Evolutionary conservation across 1,284 basidiomycete genomes (phyloP), one percentile per base, ranked within the genome.

Genomic region (Inonotus hispidus): DNA sequence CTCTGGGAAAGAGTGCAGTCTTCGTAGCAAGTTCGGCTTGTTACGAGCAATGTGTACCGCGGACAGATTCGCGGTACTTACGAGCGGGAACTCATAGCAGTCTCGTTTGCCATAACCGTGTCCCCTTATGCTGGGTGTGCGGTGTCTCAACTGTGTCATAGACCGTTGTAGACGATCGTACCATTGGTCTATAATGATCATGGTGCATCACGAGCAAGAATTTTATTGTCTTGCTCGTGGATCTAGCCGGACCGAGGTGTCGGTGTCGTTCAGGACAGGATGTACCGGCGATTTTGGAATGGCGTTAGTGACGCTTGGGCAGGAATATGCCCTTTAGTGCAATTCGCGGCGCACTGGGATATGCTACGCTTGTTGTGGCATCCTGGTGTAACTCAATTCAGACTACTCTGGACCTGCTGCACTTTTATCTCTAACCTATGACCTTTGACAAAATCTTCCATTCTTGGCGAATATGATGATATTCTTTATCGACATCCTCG

Each of bases 321-420:
- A 21, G 32, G 37, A n/a, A n/a, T n/a, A n/a, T 21, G 23, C 38
- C 53, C 35, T 55, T 55, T 16, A 55, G 53, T 37, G 39, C 53
- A 55, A 55, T 55, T 41, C 53, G 53, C 53, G 53, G 53, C 53
- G 25, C 32, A 25, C 37, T 39, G 37, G 37, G 14, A 13, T 25
- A 13, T 37, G 32, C 23, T 25, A 55, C 23, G n/a, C 1, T 41
- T 16, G 16, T 21, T 6, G 35, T 21, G 32, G 19, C 11, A 14
- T 4, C 32, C 14, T 16, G 11, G 38, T 37, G 32, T 55, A 55
- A 55, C 53, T 55, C 53, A 41, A 55, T 55, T 55, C 53, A 55
- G 53, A 55, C 53, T 55, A 55, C 19, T 55, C 53, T 55, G 53
- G 38, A 23, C 38, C 53, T 55, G 53, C 53, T 55, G 53, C 53